Evolutionary conservation across 2,329 filamentous ascomycete genomes (phyloP).

Genomic region (Drechslera avenae): DNA sequence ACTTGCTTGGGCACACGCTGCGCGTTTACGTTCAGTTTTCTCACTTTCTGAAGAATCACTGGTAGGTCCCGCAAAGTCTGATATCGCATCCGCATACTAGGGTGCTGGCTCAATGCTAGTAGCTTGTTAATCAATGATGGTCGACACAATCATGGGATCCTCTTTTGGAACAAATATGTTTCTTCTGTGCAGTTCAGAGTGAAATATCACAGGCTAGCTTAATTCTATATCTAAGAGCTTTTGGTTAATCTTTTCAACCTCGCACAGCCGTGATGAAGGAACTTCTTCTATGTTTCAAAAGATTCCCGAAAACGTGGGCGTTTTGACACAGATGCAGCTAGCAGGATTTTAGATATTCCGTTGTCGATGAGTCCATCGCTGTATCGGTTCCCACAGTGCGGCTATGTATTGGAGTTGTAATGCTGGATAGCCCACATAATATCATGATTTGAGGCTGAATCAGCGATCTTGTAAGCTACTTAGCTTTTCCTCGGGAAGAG

Average conservation of each 20-base stretch:
- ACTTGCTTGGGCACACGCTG: slow-evolving; percentile 43
- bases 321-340: slow-evolving; percentile 16
- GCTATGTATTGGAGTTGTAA: slow-evolving; percentile 40
- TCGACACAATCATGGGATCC: slow-evolving; percentile 46
- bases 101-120: slow-evolving; percentile 50
- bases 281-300: slow-evolving; percentile 38
- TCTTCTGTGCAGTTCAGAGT: slow-evolving; percentile 50
- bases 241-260: slow-evolving; percentile 40
- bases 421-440: slow-evolving; percentile 41
- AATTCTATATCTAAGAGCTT: slow-evolving; percentile 33
- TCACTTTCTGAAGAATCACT: slow-evolving; percentile 23
- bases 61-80: slow-evolving; percentile 47
- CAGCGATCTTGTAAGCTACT: slow-evolving; percentile 48
- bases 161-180: slow-evolving; percentile 52
- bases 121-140: slow-evolving; percentile 53
- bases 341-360: slow-evolving; percentile 46
- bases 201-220: slow-evolving; percentile 42
- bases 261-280: slow-evolving; percentile 38
- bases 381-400: slow-evolving; percentile 41
- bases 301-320: slow-evolving; percentile 46
- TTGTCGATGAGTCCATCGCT: slow-evolving; percentile 48
- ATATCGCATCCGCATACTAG: slow-evolving; percentile 46
- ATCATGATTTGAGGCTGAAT: slow-evolving; percentile 41
- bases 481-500: slow-evolving; percentile 2
- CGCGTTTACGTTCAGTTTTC: slow-evolving; percentile 26